Percentiles rank a stretch among this genome's conserved stretches.
phyloP scores from a whole-genome alignment of 1,284 basidiomycete genomes.

The Cryptococcus sp. region DNA sequence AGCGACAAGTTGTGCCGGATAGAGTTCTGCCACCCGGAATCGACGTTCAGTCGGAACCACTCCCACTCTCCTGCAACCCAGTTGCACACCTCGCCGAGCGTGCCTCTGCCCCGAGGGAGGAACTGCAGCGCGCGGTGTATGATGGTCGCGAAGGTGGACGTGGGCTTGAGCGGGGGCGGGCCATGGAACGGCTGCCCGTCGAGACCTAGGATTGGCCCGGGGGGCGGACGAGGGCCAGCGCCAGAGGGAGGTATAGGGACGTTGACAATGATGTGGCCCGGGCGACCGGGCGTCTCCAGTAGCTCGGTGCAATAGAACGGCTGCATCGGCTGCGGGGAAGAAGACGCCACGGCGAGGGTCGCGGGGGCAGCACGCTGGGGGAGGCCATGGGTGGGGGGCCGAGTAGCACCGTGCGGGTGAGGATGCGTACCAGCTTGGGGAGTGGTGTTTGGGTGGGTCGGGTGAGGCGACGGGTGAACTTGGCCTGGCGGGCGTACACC shows the following conservation, averaged over 20 bases:
- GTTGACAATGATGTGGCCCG: conserved; percentile 45
- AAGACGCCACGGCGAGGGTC: conserved; percentile 2
- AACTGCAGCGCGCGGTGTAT: conserved; percentile 46
- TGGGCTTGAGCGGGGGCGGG: conserved; percentile 48
- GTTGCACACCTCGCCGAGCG: conserved; percentile 83
- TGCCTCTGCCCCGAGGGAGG: conserved; percentile 66
- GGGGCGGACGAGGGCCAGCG: conserved; percentile 45
- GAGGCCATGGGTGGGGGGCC: conserved; percentile 3
- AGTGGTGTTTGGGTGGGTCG: background rate
- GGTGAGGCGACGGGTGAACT: conserved; percentile 1
- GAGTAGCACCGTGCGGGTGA: conserved; percentile 2
- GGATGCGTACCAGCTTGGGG: conserved; percentile 5
- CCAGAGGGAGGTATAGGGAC: conserved; percentile 48
- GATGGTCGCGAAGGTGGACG: conserved; percentile 48
- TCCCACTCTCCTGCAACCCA: conserved; percentile 86
- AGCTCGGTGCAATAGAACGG: conserved; percentile 46
- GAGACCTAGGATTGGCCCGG: conserved; percentile 43
- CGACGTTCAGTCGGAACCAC: conserved; percentile 79
- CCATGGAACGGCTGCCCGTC: conserved; percentile 49
- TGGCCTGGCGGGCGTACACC: conserved; percentile 13
- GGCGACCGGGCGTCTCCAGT: conserved; percentile 40
- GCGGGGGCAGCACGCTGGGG: conserved; percentile 1
- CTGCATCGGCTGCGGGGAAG: conserved; percentile 26
- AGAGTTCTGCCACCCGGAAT: conserved; percentile 87
- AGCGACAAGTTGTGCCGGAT: conserved; percentile 88